Conservation (phyloP, 345 rosid genomes). For the Melastoma malabathricum region DNA sequence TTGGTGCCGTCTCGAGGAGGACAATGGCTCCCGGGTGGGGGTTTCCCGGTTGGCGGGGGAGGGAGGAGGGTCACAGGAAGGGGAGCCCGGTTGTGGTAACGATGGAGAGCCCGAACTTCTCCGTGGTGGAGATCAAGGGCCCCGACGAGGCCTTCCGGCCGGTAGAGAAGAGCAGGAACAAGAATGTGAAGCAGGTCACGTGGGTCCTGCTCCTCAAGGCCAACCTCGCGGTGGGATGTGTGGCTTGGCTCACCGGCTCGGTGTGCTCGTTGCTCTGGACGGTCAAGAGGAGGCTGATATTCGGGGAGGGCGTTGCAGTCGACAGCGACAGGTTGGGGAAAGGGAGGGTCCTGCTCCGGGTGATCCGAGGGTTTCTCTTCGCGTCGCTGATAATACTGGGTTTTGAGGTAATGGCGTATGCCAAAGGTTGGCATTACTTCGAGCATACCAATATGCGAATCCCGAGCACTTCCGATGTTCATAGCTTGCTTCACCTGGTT, state of each 20-base stretch:
- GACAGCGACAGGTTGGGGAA: slow-evolving; percentile 3
- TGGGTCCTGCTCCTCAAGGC: slow-evolving; percentile 94
- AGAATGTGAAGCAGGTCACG: slow-evolving; percentile 77
- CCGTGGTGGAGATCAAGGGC: slow-evolving; percentile 70
- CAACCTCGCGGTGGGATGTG: slow-evolving; percentile 72
- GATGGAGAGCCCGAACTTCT: slow-evolving; percentile 79
- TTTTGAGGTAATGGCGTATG: slow-evolving; percentile 9
- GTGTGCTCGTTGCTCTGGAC: slow-evolving; percentile 76
- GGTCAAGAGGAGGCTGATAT: slow-evolving; percentile 53
- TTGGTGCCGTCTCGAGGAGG: background rate
- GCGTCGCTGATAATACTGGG: slow-evolving; percentile 5
- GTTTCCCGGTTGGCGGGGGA: slow-evolving; percentile 48
- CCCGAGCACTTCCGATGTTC: background rate
- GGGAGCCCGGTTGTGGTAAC: slow-evolving; percentile 80
- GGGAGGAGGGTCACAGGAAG: slow-evolving; percentile 42
- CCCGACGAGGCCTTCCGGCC: slow-evolving; percentile 84
- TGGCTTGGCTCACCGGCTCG: slow-evolving; percentile 59
- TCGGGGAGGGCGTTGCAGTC: slow-evolving; percentile 41
- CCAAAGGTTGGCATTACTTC: slow-evolving; percentile 7
- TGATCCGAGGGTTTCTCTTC: slow-evolving; percentile 6
- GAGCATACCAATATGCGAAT: slow-evolving; percentile 2
- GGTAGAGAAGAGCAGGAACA: slow-evolving; percentile 69
- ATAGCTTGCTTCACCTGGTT: slow-evolving; percentile 4
- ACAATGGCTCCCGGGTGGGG: slow-evolving; percentile 60
- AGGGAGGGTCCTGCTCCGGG: slow-evolving; percentile 4